phyloP scores from a whole-genome alignment of 2,329 filamentous ascomycete genomes.

The Coleophoma eucalyptorum region DNA sequence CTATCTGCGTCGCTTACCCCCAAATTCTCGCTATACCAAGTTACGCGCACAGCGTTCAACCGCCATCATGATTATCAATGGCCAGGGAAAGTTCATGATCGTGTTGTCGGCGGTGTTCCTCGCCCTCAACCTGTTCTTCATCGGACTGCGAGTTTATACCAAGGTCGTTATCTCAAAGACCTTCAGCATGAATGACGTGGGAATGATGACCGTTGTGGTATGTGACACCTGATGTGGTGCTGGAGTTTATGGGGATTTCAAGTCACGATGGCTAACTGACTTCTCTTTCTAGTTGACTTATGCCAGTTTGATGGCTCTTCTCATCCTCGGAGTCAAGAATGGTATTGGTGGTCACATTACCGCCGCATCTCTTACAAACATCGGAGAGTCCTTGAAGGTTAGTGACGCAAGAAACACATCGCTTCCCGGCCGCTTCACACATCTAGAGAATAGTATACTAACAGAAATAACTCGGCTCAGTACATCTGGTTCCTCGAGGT shows the following conservation, averaged over 20 bases:
- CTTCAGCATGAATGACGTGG: slow-evolving; percentile 13
- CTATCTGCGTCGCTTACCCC: neutral
- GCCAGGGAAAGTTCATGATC: slow-evolving; percentile 2
- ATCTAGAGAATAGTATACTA: neutral
- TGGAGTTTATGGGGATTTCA: neutral
- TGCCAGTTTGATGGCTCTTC: slow-evolving; percentile 8
- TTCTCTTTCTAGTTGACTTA: slow-evolving; percentile 4
- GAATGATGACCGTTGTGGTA: slow-evolving; percentile 13
- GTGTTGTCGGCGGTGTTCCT: slow-evolving; percentile 6
- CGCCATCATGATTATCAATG: neutral
- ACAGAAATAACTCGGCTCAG: slow-evolving; percentile 3
- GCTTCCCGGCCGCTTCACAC: neutral
- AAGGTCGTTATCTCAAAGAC: slow-evolving; percentile 7
- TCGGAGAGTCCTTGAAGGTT: neutral
- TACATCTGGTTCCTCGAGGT: slow-evolving; percentile 16
- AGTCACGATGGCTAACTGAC: neutral
- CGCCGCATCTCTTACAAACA: neutral
- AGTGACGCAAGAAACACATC: neutral
- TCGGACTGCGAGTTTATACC: slow-evolving; percentile 10
- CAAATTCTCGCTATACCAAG: neutral
- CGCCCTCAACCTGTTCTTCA: slow-evolving; percentile 7
- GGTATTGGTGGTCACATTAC: slow-evolving; percentile 14
- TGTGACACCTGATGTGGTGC: neutral
- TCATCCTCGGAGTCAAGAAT: slow-evolving; percentile 10
- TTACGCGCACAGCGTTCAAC: neutral